phyloP scores from a whole-genome alignment of 2,329 filamentous ascomycete species.

The Colletotrichum falcatum region DNA sequence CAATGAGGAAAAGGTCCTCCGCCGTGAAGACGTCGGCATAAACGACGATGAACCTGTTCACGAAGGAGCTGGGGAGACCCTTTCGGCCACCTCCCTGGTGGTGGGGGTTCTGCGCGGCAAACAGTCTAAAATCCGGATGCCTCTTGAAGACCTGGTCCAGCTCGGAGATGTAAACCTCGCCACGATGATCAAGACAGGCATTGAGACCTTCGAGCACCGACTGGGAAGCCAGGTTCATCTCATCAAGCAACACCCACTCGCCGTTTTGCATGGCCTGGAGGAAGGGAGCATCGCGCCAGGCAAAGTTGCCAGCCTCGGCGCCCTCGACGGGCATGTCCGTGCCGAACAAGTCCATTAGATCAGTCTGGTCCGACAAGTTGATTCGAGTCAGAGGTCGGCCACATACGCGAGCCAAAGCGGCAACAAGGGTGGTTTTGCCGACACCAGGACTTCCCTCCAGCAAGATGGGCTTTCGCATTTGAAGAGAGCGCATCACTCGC shows the following conservation, averaged over 20 bases:
- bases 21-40: conserved; percentile 91
- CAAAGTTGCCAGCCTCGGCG: conserved; percentile 89
- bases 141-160: conserved; percentile 93
- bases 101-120: conserved; percentile 97
- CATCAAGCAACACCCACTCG: conserved; percentile 95
- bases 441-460: conserved; percentile 98
- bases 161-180: conserved; percentile 95
- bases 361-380: conserved; percentile 97
- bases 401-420: conserved; percentile 82
- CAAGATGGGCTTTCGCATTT: conserved; percentile 89
- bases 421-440: conserved; percentile 94
- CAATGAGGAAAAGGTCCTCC: conserved; percentile 86
- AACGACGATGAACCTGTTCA: conserved; percentile 97
- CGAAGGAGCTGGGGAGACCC: conserved; percentile 93
- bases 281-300: conserved; percentile 96
- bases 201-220: conserved; percentile 97
- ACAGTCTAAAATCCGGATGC: conserved; percentile 91
- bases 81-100: conserved; percentile 97
- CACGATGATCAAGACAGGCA: conserved; percentile 94
- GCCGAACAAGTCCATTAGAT: conserved; percentile 96
- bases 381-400: conserved; percentile 90
- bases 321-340: conserved; percentile 96
- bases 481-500: conserved; percentile 88
- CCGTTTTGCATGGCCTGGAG: conserved; percentile 96
- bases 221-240: conserved; percentile 98